phyloP scores from a whole-genome alignment of 2,329 filamentous ascomycete genomes.

The Ophiocordyceps polyrhachis-furcata region DNA sequence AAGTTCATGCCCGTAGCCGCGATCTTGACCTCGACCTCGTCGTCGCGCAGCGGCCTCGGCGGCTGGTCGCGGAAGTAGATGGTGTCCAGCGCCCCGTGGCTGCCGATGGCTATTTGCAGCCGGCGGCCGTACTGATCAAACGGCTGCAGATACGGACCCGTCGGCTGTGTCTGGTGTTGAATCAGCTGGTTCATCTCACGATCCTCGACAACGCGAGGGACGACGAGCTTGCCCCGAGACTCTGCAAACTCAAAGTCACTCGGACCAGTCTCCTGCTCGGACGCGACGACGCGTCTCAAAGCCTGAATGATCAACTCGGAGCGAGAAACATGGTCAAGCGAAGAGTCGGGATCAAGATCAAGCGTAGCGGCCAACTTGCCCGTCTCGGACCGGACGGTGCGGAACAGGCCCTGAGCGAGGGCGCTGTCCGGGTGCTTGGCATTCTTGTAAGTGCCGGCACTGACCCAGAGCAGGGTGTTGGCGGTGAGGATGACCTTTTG shows the following conservation, averaged over 20 bases:
- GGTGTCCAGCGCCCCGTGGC: constrained; percentile 18
- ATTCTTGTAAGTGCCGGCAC: constrained; percentile 18
- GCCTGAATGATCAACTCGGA: constrained; percentile 14
- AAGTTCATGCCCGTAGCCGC: constrained; percentile 25
- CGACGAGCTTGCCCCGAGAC: constrained; percentile 9
- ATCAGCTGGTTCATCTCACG: constrained; percentile 9
- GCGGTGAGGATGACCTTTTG: constrained; percentile 16
- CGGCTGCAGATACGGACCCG: constrained; percentile 11
- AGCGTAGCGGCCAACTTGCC: constrained; percentile 24
- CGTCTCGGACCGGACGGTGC: constrained; percentile 27
- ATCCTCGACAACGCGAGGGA: constrained; percentile 11
- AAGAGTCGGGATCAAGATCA: constrained; percentile 21
- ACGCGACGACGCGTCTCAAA: constrained; percentile 6
- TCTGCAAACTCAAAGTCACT: constrained; percentile 13
- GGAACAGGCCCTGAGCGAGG: constrained; percentile 25
- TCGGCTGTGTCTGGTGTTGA: constrained; percentile 9
- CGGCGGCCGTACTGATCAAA: constrained; percentile 19
- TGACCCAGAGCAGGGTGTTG: constrained; percentile 21
- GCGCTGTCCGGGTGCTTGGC: constrained; percentile 19
- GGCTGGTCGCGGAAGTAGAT: constrained; percentile 20
- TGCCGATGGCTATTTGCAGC: constrained; percentile 19
- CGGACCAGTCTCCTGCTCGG: constrained; percentile 5
- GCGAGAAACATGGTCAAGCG: constrained; percentile 10
- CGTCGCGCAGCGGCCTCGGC: constrained; percentile 10
- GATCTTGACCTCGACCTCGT: constrained; percentile 25